Base-by-base conservation (phyloP, 148 eudicot species). In the Spergularia marina region DNA sequence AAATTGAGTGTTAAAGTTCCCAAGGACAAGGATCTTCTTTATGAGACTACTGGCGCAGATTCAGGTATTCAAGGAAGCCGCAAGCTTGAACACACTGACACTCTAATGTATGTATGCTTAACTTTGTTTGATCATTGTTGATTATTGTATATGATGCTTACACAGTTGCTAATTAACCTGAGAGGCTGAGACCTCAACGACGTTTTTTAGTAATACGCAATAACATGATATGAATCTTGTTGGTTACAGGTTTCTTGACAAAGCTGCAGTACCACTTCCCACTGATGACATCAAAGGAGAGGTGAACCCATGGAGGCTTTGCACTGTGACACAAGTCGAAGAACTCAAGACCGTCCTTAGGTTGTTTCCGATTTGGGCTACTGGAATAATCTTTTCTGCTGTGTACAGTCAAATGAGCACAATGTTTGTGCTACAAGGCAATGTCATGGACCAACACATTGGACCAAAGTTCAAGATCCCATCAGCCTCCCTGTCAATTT, bases 261-360 rank as follows among this genome's bases (percentile, higher is more conserved):
- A 85, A 76, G 92, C 92, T 47, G 89, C 92, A 6, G 90, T 89
- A 51, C 79, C 74, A 64, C 72, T 62, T 7, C 83, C 83, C 54
- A 53, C 75, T 0, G 90, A 89, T 58, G 70, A 70, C 21, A 71
- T 55, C 56, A 82, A 82, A 52, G 86, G 83, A 13, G 72, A 65
- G 21, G 69, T 79, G 17, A 77, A 78, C 75, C 83, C 88, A 51
- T 89, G 93, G 93, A 79, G 73, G 53, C 89, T 89, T 47, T 87
- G 93, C 82, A 85, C 91, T 0, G 83, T 89, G 11, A 89, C 88
- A 77, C 93, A 89, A 75, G 93, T 89, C 7, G 93, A 89, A 66
- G 93, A 89, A 77, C 80, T 89, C 56, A 89, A 87, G 74, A 65
- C 84, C 53, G 53, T 89, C 65, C 70, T 89, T 53, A 77, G 82